Evolutionary conservation across 2,329 filamentous ascomycete genomes (phyloP).

Genomic region (Aspergillus niger): DNA sequence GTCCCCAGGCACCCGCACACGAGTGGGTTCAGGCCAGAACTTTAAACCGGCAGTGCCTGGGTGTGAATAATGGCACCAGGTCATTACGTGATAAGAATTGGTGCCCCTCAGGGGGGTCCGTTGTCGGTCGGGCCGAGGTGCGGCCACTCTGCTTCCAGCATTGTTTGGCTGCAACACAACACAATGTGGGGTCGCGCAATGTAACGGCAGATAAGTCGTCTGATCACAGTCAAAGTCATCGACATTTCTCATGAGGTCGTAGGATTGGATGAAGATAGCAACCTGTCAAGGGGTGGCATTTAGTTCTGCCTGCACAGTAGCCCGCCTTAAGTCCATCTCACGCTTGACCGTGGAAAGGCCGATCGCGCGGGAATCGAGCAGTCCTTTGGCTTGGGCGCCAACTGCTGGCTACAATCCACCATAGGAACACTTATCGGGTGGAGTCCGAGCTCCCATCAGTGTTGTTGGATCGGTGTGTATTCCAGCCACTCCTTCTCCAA

Average conservation of each 20-base stretch:
- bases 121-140: constrained; percentile 3
- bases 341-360: not conserved
- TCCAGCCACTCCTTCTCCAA: not conserved
- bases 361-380: not conserved
- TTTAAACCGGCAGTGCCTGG: not conserved
- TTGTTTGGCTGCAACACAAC: not conserved
- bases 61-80: not conserved
- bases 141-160: not conserved
- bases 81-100: constrained; percentile 5
- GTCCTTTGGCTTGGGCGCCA: not conserved
- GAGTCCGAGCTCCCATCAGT: not conserved
- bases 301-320: not conserved
- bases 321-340: no score
- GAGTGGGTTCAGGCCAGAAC: not conserved
- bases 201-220: not conserved
- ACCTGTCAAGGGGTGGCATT: not conserved
- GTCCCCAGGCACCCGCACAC: not conserved
- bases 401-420: not conserved
- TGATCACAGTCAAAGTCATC: not conserved
- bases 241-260: not conserved
- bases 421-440: not conserved
- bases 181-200: not conserved
- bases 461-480: not conserved
- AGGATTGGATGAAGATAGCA: not conserved
- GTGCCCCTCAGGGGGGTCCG: not conserved